Evolutionary conservation across 176 grass and related monocot genomes (phyloP), one percentile per base, ranked within the genome.

Genomic region (Eragrostis curvula): DNA sequence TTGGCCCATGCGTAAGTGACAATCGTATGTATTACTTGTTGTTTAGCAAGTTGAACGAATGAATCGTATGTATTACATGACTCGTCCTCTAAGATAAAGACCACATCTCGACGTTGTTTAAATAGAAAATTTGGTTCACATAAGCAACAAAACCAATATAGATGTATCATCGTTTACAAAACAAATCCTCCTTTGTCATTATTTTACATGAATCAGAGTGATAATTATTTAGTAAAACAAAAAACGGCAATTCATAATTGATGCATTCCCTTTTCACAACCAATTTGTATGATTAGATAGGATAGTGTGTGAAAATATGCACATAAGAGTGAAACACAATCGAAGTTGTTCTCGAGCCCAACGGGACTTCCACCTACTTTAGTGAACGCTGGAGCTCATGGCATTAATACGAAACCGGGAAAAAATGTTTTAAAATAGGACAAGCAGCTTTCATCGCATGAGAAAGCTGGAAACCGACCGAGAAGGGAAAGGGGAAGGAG

Each of bases 381-480:
- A 60, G 57, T 11, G n/a, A 25, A 60, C 11, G 10, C 57, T 27
- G 25, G 13, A 58, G 10, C 55, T 8, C 23, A 1, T 60, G 7
- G 9, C 11, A 60, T 25, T 25, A 12, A 60, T 60, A 27, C 11
- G 11, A 27, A 60, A 25, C 11, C 11, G 27, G 10, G 27, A 27
- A 27, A 27, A 56, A 56, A 2, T 21, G 23, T n/a, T 50, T 44
- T 67, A 40, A 51, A 79, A 79, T 52, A 61, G 17, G 15, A 77
- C 45, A 36, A 57, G 18, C 71, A 11, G 81, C 87, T 88, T 88
- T 80, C 75, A 43, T 69, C 12, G 27, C 67, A 78, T 48, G 58
- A 44, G 13, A 41, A 68, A 70, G 63, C 7, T 68, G 62, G 43
- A 75, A 84, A 75, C 28, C 41, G 75, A 60, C 68, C 61, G 30